Evolutionary conservation across 345 rosid genomes (phyloP), one percentile per base, ranked within the genome.

Genomic region (Camelina sativa): DNA sequence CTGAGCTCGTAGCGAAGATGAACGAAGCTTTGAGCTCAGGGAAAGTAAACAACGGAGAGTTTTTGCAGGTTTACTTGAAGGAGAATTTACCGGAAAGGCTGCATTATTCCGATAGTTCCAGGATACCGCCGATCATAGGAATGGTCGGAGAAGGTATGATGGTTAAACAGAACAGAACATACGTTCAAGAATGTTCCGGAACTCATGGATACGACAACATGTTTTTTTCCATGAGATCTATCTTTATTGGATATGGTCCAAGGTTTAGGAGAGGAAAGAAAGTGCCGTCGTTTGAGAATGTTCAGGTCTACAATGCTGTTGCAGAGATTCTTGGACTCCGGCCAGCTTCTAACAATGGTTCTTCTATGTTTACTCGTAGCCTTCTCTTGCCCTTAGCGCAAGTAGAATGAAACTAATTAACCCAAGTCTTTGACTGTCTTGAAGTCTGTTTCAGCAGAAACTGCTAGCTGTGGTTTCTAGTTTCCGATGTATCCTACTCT

Each of bases 211-310:
- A 92, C 72, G 97, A 92, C 76, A 92, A 89, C 72, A 83, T 88
- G 38, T 7, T 90, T 70, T 92, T 90, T 85, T 92, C 98, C 32
- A 92, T 90, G 98, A 91, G 98, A 78, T 80, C 90, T 20, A 89
- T 92, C 78, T 92, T 90, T 77, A 84, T 92, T 35, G 98, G 89
- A 50, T 96, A 90, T 47, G 98, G 97, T 71, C 97, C 97, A 34
- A 82, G 83, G 81, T 92, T 92, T 72, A 82, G 83, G 6, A 80
- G 83, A 47, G 95, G 97, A 7, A 67, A 32, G 80, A 92, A 92
- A 83, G 95, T 92, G 67, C 95, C 97, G 1, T 92, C 97, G 51
- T 92, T 92, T 56, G 98, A 92, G 81, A 92, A 92, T 81, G 85
- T 92, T 65, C 87, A 92, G 80, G 84, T 92, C 74, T 90, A 92